Evolutionary conservation across 1,139 yeast species (phyloP).

Genomic region (Eremothecium sinecaudum): DNA sequence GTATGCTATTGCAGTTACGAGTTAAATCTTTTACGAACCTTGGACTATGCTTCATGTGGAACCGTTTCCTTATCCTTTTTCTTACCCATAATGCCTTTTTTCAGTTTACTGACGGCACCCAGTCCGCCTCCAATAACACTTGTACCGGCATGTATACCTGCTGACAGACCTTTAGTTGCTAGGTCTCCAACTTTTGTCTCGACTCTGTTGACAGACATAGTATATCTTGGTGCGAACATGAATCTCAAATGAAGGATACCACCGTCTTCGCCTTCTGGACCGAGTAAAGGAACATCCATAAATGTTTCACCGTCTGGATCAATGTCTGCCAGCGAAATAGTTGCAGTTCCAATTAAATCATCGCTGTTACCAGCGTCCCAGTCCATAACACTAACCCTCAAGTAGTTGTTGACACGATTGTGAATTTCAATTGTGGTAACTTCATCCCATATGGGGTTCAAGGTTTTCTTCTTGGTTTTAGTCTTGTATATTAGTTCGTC

Average conservation of each 20-base stretch:
- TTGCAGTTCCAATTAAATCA: constrained; percentile 68
- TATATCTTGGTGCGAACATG: constrained; percentile 61
- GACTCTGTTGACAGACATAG: constrained; percentile 32
- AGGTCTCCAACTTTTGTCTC: constrained; percentile 32
- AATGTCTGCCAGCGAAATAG: constrained; percentile 49
- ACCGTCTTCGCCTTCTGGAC: constrained; percentile 43
- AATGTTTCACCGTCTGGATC: constrained; percentile 48
- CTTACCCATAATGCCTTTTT: constrained; percentile 32
- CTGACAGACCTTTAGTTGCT: constrained; percentile 34
- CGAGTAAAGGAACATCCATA: constrained; percentile 43
- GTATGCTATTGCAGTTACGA: no score
- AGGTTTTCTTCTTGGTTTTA: constrained; percentile 72
- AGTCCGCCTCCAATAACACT: constrained; percentile 36
- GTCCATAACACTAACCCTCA: constrained; percentile 57
- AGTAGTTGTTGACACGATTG: constrained; percentile 51
- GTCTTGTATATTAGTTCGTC: constrained; percentile 54
- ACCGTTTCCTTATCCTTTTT: constrained; percentile 21
- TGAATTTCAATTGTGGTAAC: constrained; percentile 38
- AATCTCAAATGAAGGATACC: constrained; percentile 57
- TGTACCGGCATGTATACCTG: constrained; percentile 35
- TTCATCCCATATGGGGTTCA: constrained; percentile 84
- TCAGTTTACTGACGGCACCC: constrained; percentile 36
- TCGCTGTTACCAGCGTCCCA: constrained; percentile 92
- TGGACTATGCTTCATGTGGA: no score
- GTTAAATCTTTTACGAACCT: no score